Conservation (phyloP, 2,329 filamentous ascomycete species). For the Arachnopeziza araneosa region DNA sequence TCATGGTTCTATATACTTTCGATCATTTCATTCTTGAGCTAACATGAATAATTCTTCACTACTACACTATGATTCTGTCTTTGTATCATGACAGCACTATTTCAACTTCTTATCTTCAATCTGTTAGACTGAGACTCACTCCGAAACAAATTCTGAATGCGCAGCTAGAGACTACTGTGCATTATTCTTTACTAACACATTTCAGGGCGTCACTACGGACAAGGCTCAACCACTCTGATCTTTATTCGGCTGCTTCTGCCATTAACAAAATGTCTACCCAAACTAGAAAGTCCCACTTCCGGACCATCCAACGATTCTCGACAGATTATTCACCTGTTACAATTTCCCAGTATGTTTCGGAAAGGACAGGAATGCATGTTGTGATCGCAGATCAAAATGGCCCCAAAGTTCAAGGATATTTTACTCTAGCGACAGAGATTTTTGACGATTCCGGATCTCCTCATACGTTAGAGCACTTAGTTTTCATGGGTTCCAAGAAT, state of each 20-base stretch:
- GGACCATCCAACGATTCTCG: conserved; percentile 77
- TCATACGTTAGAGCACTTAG: conserved; percentile 75
- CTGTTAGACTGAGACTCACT: neutral
- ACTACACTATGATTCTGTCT: neutral
- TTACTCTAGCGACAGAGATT: conserved; percentile 93
- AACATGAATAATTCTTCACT: neutral
- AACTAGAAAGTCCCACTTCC: conserved; percentile 58
- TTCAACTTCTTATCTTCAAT: no score
- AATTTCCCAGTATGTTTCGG: conserved; percentile 94
- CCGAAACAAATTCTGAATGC: neutral
- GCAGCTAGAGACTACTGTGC: neutral
- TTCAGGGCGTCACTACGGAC: neutral
- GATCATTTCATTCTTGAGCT: no score
- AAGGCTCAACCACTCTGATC: neutral
- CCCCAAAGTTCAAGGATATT: conserved; percentile 93
- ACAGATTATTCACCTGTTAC: conserved; percentile 84
- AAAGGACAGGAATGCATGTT: conserved; percentile 89
- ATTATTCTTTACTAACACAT: neutral
- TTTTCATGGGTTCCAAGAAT: conserved; percentile 87
- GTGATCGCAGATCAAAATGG: conserved; percentile 88
- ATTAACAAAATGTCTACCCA: conserved; percentile 45
- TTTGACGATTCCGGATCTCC: conserved; percentile 94
- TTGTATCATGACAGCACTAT: neutral
- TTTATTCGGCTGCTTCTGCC: neutral
- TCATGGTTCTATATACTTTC: no score